phyloP scores from a whole-genome alignment of 306 rosid genomes.

The Prunus salicina region DNA sequence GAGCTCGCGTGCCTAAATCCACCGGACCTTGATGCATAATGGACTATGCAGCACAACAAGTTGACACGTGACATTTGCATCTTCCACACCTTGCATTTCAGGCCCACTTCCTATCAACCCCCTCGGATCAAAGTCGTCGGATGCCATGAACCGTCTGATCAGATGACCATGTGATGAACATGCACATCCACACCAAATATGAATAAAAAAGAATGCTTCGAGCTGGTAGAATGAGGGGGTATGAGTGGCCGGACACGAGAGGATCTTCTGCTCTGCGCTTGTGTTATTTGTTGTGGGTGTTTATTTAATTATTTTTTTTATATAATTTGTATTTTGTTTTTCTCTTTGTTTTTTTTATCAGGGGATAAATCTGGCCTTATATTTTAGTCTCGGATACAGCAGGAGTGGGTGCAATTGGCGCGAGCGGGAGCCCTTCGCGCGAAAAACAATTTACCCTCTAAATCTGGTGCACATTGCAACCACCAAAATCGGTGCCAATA shows the following conservation, averaged over 20 bases:
- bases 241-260: not conserved
- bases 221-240: not conserved
- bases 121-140: not conserved
- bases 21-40: slow-evolving; percentile 31
- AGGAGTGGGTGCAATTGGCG: not conserved
- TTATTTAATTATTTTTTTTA: not conserved
- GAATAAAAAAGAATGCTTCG: slow-evolving; percentile 1
- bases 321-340: not conserved
- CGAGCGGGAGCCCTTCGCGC: not conserved
- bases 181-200: not conserved
- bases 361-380: not conserved
- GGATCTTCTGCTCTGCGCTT: not conserved
- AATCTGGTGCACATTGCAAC: not conserved
- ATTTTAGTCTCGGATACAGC: not conserved
- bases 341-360: not conserved
- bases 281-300: not conserved
- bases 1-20: slow-evolving; percentile 11
- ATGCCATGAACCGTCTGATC: slow-evolving; percentile 9
- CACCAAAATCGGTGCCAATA: not conserved
- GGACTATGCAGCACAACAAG: slow-evolving; percentile 55
- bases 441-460: not conserved
- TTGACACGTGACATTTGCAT: slow-evolving; percentile 64
- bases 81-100: not conserved
- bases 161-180: not conserved
- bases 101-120: not conserved